Evolutionary conservation across 1,139 yeast genomes (phyloP).

Genomic region (Williopsis jadinii): DNA sequence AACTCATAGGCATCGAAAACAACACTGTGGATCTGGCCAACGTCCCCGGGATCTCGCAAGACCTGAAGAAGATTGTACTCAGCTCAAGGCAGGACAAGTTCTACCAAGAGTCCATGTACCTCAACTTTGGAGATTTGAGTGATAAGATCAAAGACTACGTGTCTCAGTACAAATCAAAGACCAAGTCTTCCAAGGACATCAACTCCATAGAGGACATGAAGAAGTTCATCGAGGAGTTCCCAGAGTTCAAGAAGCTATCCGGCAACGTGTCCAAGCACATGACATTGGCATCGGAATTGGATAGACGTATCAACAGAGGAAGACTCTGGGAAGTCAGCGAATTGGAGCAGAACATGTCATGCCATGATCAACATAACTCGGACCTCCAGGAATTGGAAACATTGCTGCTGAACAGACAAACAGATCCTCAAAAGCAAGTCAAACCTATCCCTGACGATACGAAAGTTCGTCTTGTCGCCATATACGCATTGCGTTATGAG

Average conservation of each 20-base stretch:
- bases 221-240: slow-evolving; percentile 82
- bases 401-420: slow-evolving; percentile 28
- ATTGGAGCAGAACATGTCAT: slow-evolving; percentile 77
- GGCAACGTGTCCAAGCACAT: slow-evolving; percentile 93
- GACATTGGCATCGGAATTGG: slow-evolving; percentile 80
- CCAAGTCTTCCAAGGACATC: slow-evolving; percentile 65
- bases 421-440: slow-evolving; percentile 9
- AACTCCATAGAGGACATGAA: slow-evolving; percentile 85
- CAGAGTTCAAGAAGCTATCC: slow-evolving; percentile 83
- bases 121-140: slow-evolving; percentile 92
- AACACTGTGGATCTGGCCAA: slow-evolving; percentile 66
- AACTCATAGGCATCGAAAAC: slow-evolving; percentile 71
- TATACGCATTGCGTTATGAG: slow-evolving; percentile 69
- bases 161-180: slow-evolving; percentile 70
- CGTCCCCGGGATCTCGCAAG: slow-evolving; percentile 32
- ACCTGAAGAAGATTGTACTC: slow-evolving; percentile 53
- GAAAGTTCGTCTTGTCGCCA: slow-evolving; percentile 56
- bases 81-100: slow-evolving; percentile 69
- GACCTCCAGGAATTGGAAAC: slow-evolving; percentile 43
- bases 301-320: slow-evolving; percentile 51
- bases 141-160: slow-evolving; percentile 84
- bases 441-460: slow-evolving; percentile 31
- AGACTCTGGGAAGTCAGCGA: slow-evolving; percentile 84
- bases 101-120: slow-evolving; percentile 71
- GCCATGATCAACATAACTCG: slow-evolving; percentile 50